phyloP scores from a whole-genome alignment of 345 rosid genomes.

The Brassica rapa region DNA sequence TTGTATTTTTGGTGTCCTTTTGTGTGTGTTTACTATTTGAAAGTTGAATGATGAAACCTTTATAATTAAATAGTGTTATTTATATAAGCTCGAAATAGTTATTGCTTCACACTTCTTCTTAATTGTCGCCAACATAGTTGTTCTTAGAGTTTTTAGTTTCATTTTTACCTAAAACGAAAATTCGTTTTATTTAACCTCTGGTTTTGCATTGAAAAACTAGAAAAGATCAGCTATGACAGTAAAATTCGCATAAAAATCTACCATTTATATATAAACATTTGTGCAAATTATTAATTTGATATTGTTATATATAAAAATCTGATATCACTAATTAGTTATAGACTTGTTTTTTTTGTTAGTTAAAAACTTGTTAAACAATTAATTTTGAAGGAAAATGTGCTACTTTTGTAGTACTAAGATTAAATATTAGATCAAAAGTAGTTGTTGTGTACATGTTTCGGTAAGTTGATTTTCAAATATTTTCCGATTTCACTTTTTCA shows the following conservation, averaged over 20 bases:
- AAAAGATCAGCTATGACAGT: not conserved
- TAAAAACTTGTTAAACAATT: not conserved
- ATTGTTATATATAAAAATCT: not conserved
- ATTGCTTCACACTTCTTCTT: not conserved
- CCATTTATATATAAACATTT: not conserved
- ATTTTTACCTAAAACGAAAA: not conserved
- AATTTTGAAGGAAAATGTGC: not conserved
- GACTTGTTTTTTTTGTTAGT: not conserved
- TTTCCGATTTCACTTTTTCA: not conserved
- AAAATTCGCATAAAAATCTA: not conserved
- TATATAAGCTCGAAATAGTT: not conserved
- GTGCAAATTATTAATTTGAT: not conserved
- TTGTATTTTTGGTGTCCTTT: not conserved
- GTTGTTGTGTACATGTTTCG: not conserved
- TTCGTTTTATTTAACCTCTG: not conserved
- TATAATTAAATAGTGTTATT: no score
- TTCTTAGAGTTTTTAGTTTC: no score
- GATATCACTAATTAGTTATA: not conserved
- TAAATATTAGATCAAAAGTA: not conserved
- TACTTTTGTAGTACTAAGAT: not conserved
- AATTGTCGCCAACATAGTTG: not conserved
- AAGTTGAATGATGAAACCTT: no score
- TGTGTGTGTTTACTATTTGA: no score
- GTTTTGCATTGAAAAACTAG: not conserved
- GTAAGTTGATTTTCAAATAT: not conserved